Base-by-base conservation (phyloP, 345 rosid species). In the Eucalyptus sp. region DNA sequence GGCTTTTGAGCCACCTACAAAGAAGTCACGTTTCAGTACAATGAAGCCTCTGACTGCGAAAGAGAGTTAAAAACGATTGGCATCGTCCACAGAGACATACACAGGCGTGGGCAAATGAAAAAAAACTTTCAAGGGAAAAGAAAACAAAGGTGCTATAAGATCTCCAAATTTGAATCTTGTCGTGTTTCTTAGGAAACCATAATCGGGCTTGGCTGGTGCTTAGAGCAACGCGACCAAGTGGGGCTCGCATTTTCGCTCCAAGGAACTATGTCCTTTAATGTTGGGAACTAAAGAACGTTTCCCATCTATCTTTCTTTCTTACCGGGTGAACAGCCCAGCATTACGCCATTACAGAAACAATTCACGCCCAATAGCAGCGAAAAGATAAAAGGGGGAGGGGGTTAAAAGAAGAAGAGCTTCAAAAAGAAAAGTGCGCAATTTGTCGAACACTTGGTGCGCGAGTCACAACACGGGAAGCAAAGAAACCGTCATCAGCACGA, bases 351-450 rank as follows among this genome's bases (percentile, higher is more conserved):
- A 37, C 25, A 4, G 25, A 37, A 18, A 66, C 79, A 31, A 11
- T 31, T 66, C 79, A 7, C 79, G 79, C 41, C 79, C 76, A 0
- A n/a, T 31, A 66, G 41, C 79, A n/a, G 41, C 41, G 10, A 15
- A 66, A 31, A n/a, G 33, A 4, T 1, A 7, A 64, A 7, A 14
- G 68, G 33, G 68, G 33, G 24, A 0, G 24, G 33, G 17, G 33
- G 18, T 0, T 0, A n/a, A 7, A n/a, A n/a, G 37, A 66, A 7
- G 18, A 66, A 16, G 43, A n/a, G 41, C 10, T 15, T n/a, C 41
- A 66, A n/a, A 64, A 6, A 4, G 41, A 66, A 0, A 66, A 33
- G 80, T 1, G 44, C 0, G 48, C 83, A 76, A 76, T 76, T 76
- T 0, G 29, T 76, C 83, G 48, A 76, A 76, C 48, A 41, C 2